A percentile compares a stretch with the other conserved stretches of the same genome.
These are phyloP conservation scores for Vitis rupestris DNA, from an alignment of 164 flowering plant genomes.

Conservation along the genomic window DNA sequence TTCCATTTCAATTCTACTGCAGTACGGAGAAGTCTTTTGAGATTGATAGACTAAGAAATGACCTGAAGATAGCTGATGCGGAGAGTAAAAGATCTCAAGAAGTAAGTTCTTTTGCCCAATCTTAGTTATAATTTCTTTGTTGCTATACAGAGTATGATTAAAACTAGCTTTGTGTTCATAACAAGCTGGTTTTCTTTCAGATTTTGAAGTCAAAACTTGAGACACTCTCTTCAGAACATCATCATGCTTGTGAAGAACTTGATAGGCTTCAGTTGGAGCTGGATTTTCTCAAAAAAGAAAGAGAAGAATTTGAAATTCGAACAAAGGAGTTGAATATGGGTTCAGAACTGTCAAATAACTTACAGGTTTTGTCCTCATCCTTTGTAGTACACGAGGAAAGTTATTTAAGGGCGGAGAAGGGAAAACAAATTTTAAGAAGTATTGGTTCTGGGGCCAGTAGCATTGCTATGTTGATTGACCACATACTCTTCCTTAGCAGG, in stretches of 20 bases:
- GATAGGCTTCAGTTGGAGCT: constrained; percentile 36
- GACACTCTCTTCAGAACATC: constrained; percentile 23
- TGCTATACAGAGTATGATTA: background rate
- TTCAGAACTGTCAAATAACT: constrained; percentile 16
- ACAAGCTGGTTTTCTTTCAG: constrained; percentile 14
- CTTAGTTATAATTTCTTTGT: constrained; percentile 4
- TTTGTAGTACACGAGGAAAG: background rate
- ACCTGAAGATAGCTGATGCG: constrained; percentile 22
- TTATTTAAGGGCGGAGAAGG: no score
- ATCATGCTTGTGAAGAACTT: constrained; percentile 25
- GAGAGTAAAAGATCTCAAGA: constrained; percentile 32
- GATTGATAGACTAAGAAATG: constrained; percentile 43
- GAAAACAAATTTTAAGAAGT: no score
- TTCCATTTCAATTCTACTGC: constrained; percentile 15
- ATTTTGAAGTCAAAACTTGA: constrained; percentile 25
- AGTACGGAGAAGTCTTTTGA: constrained; percentile 52
- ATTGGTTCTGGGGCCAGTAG: no score
- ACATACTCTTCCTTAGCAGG: constrained; percentile 11
- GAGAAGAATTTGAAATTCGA: constrained; percentile 24
- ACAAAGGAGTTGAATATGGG: constrained; percentile 18
- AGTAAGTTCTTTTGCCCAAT: constrained; percentile 27
- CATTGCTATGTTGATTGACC: background rate
- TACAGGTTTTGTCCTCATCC: constrained; percentile 27
- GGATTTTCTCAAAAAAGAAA: constrained; percentile 28
- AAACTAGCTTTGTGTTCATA: background rate